A percentile compares a stretch with the other conserved stretches of the same genome.
Conservation (phyloP, 2,329 filamentous ascomycete genomes). For the Aspergillus proliferans region DNA sequence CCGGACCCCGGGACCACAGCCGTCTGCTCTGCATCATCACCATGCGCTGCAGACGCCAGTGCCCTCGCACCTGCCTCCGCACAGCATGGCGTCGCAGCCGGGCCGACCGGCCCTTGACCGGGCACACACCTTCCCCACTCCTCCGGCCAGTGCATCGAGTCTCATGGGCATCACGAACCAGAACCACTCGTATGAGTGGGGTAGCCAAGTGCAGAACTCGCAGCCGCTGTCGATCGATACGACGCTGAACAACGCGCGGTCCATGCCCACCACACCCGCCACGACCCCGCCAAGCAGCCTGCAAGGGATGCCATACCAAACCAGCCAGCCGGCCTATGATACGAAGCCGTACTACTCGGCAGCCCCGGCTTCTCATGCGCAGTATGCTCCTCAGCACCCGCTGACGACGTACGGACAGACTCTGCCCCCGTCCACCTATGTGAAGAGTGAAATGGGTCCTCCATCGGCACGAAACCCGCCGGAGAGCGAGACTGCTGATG, state of each 20-base stretch:
- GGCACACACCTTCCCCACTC: constrained; percentile 88
- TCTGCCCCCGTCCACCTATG: constrained; percentile 54
- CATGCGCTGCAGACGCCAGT: constrained; percentile 59
- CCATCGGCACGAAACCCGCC: constrained; percentile 59
- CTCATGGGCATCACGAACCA: constrained; percentile 70
- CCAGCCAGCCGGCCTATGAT: constrained; percentile 66
- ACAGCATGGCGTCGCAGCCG: constrained; percentile 57
- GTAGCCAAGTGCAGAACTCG: constrained; percentile 53
- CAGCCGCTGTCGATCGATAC: constrained; percentile 79
- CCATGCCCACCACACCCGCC: constrained; percentile 84
- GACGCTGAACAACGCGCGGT: constrained; percentile 68
- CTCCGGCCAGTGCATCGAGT: constrained; percentile 86
- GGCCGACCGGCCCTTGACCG: constrained; percentile 71
- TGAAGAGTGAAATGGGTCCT: constrained; percentile 85
- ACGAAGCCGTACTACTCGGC: constrained; percentile 73
- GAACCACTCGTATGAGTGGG: constrained; percentile 74
- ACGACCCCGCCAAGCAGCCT: constrained; percentile 80
- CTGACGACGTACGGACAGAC: constrained; percentile 54
- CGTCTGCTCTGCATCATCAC: constrained; percentile 56
- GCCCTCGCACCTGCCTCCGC: constrained; percentile 52
- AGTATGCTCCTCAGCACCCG: constrained; percentile 60
- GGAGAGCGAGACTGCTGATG: constrained; percentile 57
- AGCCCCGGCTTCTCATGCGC: constrained; percentile 58
- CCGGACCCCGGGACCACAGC: constrained; percentile 61
- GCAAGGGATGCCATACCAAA: constrained; percentile 74